Base-by-base conservation (phyloP, 2,329 filamentous ascomycete genomes). In the Trichoderma koningiopsis region DNA sequence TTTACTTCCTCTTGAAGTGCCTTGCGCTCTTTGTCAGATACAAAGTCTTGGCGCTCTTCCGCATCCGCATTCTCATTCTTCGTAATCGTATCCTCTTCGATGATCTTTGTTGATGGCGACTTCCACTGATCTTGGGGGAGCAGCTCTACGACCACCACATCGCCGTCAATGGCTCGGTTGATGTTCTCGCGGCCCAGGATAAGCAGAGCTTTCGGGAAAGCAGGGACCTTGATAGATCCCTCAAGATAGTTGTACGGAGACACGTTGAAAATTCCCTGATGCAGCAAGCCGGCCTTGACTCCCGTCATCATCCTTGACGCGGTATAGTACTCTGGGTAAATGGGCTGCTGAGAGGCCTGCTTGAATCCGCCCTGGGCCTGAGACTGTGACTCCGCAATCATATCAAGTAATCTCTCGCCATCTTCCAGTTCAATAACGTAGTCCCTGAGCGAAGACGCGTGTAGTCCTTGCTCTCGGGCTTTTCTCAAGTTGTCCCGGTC, bases 241-340 rank as follows among this genome's bases (percentile, higher is more conserved):
- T 99, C 96, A 13, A 99, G 85, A 75, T 98, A 99, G 82, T 99
- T 99, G 85, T 98, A 99, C 0, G 93, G 93, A 8, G 96, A 98
- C 33, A 98, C 93, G 76, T 94, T 97, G 83, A 97, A 99, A 29
- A 92, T 90, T 7, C 96, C 96, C 81, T 99, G 95, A 78, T 99
- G 96, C 75, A 99, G 83, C 66, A 93, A 89, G 5, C 94, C 94
- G 63, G 89, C 89, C 82, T 96, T 96, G 68, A 97, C 87, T 0
- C 94, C 95, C 5, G 96, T 99, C 87, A 94, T 93, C 88, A 98
- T 92, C 80, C 91, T 96, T 5, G 95, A 97, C 78, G 96, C 85
- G 10, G 91, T 92, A 74, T 90, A 92, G 77, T 98, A 94, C 77
- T 98, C 96, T 0, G 93, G 89, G 75, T 98, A 99, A 65, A 98